Base-by-base conservation (phyloP, 1,139 yeast species). In the Hansenula sp. region DNA sequence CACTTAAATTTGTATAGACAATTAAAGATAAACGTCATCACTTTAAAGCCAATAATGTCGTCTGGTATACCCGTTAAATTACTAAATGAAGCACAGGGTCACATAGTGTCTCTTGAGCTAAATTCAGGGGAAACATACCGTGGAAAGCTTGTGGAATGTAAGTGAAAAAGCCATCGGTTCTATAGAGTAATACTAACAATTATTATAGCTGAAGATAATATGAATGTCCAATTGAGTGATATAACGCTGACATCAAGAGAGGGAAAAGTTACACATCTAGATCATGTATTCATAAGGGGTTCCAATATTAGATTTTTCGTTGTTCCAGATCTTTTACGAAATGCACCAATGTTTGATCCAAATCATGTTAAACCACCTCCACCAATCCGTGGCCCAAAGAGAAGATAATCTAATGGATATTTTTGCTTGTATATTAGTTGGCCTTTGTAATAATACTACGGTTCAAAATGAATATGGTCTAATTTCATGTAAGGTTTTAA, bases 11-110 rank as follows among this genome's bases (percentile, higher is more conserved):
- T n/a, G n/a, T n/a, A n/a, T n/a, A n/a, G n/a, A n/a, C n/a, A n/a
- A n/a, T n/a, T n/a, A n/a, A n/a, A n/a, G n/a, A n/a, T n/a, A n/a
- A n/a, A 9, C 18, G 4, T 6, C 4, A 16, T 4, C 19, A 6
- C 10, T 11, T 4, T 29, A 3, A 16, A 16, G 21, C 27, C 9
- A 16, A 18, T 16, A 13, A 52, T 50, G 55, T 50, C 56, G 17
- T 74, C 82, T 44, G 87, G 90, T 37, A 80, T 89, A 37, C 97
- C 97, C 8, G 82, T 89, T 12, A 83, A 90, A 61, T 79, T 92
- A 31, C 71, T 92, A 40, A 87, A 81, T 57, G 98, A 89, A 63
- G 88, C 96, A 11, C 84, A 78, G 56, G 97, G 97, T 35, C 98
- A 92, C 58, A 69, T 81, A 17, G 81, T 92, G 25, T 79, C 95